Conservation (phyloP, 2,329 filamentous ascomycete genomes). For the Beauveria caledonica region DNA sequence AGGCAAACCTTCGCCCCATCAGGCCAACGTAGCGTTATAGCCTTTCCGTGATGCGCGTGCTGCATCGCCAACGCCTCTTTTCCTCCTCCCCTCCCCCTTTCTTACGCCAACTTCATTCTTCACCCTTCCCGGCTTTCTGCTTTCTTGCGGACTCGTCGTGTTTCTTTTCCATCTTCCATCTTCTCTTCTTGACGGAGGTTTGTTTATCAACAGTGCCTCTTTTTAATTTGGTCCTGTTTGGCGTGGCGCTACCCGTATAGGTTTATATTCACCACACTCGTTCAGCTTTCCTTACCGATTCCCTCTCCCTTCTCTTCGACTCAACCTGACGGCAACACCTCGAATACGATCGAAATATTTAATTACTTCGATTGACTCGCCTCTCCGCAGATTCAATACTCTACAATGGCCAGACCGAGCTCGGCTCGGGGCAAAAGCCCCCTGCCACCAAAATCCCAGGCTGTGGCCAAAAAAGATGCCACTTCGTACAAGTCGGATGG, state of each 20-base stretch:
- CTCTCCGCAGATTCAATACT: not conserved
- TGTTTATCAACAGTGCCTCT: constrained; percentile 14
- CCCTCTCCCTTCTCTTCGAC: not conserved
- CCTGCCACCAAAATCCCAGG: constrained; percentile 27
- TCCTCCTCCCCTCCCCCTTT: constrained; percentile 12
- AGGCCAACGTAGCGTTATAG: constrained; percentile 34
- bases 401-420: constrained; percentile 27
- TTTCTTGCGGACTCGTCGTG: constrained; percentile 1
- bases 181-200: constrained; percentile 3
- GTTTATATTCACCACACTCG: constrained; percentile 17
- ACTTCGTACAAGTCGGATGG: constrained; percentile 67
- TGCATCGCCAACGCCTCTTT: constrained; percentile 14
- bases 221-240: constrained; percentile 11
- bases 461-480: constrained; percentile 24
- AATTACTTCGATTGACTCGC: not conserved
- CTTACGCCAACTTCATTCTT: constrained; percentile 9
- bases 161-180: constrained; percentile 14
- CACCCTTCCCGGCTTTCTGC: constrained; percentile 4
- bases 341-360: not conserved
- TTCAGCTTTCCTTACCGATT: constrained; percentile 11
- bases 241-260: not conserved
- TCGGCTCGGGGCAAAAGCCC: constrained; percentile 29
- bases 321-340: not conserved
- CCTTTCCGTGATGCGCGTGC: constrained; percentile 19
- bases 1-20: constrained; percentile 16